Conservation (phyloP, 2,329 filamentous ascomycete genomes). For the Talaromyces sp. region DNA sequence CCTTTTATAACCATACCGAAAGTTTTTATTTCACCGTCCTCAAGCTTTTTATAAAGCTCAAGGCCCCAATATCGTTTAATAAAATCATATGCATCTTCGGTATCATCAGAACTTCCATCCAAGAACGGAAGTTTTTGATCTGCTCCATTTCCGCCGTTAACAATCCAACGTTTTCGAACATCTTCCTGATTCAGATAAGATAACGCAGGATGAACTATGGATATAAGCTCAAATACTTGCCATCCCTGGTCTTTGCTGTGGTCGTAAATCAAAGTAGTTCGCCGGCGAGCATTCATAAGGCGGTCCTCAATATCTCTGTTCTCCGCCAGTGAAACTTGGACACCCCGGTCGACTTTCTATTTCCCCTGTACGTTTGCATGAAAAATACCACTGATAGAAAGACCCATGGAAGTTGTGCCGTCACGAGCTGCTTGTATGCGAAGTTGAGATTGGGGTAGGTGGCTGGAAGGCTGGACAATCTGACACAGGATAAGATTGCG, state of each 20-base stretch:
- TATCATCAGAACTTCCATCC: not conserved
- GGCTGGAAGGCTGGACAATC: not conserved
- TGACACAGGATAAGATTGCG: not conserved
- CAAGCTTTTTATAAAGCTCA: not conserved
- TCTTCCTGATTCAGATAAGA: not conserved
- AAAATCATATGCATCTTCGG: not conserved
- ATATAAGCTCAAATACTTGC: not conserved
- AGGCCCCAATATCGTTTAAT: not conserved
- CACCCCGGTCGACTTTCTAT: not conserved
- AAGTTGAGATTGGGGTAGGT: not conserved
- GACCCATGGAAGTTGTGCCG: constrained; percentile 22
- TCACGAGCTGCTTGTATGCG: not conserved
- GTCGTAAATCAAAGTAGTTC: not conserved
- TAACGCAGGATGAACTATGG: not conserved
- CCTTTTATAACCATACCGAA: not conserved
- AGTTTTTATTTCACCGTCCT: not conserved
- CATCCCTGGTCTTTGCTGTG: not conserved
- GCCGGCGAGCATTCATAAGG: not conserved
- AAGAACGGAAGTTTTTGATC: not conserved
- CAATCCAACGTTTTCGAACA: not conserved
- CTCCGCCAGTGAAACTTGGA: not conserved
- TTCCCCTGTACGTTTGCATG: not conserved
- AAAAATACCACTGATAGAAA: not conserved
- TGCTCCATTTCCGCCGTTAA: not conserved
- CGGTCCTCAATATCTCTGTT: not conserved